Percentiles rank a stretch among this genome's conserved stretches.
Conservation (phyloP, 2,329 filamentous ascomycete genomes). For the Beauveria medogensis region DNA sequence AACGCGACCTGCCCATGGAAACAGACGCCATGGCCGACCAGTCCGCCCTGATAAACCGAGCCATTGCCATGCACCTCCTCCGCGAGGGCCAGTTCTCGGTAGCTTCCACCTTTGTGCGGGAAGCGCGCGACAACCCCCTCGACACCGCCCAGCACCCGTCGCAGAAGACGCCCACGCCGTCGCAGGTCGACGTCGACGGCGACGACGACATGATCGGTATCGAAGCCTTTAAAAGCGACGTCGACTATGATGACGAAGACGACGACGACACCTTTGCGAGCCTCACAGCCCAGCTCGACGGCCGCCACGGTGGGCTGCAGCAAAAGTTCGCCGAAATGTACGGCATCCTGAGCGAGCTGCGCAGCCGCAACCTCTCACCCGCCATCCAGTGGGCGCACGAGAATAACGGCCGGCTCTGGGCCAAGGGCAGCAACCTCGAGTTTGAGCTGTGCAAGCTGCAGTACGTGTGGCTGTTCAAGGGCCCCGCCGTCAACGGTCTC, state of each 20-base stretch:
- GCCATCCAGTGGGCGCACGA: slow-evolving; percentile 80
- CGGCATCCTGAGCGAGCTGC: slow-evolving; percentile 71
- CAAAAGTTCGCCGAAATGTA: slow-evolving; percentile 86
- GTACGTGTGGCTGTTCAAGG: slow-evolving; percentile 80
- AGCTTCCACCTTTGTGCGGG: slow-evolving; percentile 74
- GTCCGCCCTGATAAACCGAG: slow-evolving; percentile 74
- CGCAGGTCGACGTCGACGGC: slow-evolving; percentile 17
- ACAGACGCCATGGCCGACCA: slow-evolving; percentile 74
- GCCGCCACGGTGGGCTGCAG: slow-evolving; percentile 49
- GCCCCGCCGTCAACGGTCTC: slow-evolving; percentile 44
- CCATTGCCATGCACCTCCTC: slow-evolving; percentile 92
- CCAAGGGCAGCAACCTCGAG: slow-evolving; percentile 82
- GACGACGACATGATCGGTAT: slow-evolving; percentile 20
- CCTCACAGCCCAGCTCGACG: slow-evolving; percentile 1
- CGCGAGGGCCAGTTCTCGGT: slow-evolving; percentile 90
- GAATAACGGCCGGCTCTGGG: slow-evolving; percentile 64
- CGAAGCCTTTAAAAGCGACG: not conserved
- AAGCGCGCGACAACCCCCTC: slow-evolving; percentile 43
- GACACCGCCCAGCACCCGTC: not conserved
- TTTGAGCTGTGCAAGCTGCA: slow-evolving; percentile 89
- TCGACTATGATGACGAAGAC: not conserved
- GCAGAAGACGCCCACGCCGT: slow-evolving; percentile 11
- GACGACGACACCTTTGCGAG: not conserved
- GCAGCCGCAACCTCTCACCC: slow-evolving; percentile 64
- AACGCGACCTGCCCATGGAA: slow-evolving; percentile 63